Evolutionary conservation across 331 rosid species (phyloP).

Genomic region (Dryas integrifolia): DNA sequence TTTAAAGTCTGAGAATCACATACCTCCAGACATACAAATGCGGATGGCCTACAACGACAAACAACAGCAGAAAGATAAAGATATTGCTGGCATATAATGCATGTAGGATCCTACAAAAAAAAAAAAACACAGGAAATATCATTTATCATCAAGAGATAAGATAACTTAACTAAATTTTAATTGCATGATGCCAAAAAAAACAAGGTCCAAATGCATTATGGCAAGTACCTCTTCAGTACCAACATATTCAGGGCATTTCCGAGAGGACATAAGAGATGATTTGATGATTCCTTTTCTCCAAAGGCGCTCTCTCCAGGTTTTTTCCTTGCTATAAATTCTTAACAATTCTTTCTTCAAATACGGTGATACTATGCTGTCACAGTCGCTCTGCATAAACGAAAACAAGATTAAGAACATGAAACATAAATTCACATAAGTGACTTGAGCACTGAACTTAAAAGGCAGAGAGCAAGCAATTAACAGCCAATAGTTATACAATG

Average conservation of each 20-base stretch:
- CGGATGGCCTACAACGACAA: constrained; percentile 74
- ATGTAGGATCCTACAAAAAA: constrained; percentile 68
- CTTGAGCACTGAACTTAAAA: constrained; percentile 10
- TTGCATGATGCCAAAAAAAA: neutral
- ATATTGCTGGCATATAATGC: constrained; percentile 91
- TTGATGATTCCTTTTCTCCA: constrained; percentile 79
- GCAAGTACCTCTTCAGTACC: constrained; percentile 83
- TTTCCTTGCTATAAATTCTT: constrained; percentile 62
- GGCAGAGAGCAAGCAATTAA: neutral
- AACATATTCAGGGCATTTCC: constrained; percentile 66
- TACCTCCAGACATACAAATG: constrained; percentile 92
- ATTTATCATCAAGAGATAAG: constrained; percentile 14
- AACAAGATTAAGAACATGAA: constrained; percentile 32
- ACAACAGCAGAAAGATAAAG: constrained; percentile 89
- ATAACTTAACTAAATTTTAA: constrained; percentile 8
- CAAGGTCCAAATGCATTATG: neutral
- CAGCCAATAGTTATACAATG: neutral
- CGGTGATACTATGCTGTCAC: constrained; percentile 54
- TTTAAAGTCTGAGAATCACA: constrained; percentile 25
- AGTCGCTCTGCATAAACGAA: constrained; percentile 52
- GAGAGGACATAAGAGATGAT: constrained; percentile 70
- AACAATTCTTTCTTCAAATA: constrained; percentile 76
- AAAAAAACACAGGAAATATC: constrained; percentile 21
- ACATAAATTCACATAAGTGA: neutral
- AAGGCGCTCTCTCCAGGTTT: constrained; percentile 78